Evolutionary conservation across 164 flowering plant species (phyloP).

Genomic region (Stephania japonica): DNA sequence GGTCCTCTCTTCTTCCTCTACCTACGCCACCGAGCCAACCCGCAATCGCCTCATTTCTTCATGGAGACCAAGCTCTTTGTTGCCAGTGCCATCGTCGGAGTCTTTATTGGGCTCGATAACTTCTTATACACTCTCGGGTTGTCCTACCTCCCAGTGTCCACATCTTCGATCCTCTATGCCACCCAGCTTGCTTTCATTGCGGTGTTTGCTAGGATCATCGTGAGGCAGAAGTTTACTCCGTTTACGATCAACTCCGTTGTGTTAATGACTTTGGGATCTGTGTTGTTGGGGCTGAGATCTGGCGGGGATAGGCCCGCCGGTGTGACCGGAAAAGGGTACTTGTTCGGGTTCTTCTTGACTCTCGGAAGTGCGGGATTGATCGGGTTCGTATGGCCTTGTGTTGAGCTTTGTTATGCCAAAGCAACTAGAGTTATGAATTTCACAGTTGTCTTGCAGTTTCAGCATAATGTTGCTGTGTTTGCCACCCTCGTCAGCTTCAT

Average conservation of each 20-base stretch:
- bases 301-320: constrained; percentile 5
- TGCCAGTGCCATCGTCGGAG: neutral
- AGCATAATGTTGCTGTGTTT: constrained; percentile 1
- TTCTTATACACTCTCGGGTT: constrained; percentile 8
- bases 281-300: neutral
- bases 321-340: constrained; percentile 1
- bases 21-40: neutral
- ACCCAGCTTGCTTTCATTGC: constrained; percentile 14
- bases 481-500: neutral
- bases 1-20: constrained; percentile 5
- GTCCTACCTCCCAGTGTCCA: constrained; percentile 9
- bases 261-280: constrained; percentile 12
- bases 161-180: constrained; percentile 5
- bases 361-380: constrained; percentile 5
- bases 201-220: constrained; percentile 7
- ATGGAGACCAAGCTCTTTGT: constrained; percentile 5
- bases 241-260: constrained; percentile 10
- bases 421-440: neutral
- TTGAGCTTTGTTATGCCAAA: constrained; percentile 5
- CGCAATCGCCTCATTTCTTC: neutral
- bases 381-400: constrained; percentile 8
- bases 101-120: neutral
- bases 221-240: constrained; percentile 13
- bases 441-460: constrained; percentile 1
- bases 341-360: constrained; percentile 11